These are phyloP conservation scores for Discostella stelligeroides DNA, from an alignment of 108 stramenopile species.

Conservation along the genomic window DNA sequence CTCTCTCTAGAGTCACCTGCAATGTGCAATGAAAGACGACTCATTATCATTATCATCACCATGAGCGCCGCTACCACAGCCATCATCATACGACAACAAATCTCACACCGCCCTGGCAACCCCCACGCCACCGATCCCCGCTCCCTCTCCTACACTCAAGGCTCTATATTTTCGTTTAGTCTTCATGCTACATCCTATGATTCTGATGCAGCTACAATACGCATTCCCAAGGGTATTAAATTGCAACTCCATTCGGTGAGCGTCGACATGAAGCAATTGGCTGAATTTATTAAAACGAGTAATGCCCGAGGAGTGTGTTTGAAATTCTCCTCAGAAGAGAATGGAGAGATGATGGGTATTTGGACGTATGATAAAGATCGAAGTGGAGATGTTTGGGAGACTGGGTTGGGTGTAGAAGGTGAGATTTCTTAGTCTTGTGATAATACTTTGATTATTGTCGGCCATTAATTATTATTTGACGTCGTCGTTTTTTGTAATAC, in stretches of 20 bases:
- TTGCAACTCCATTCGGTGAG: conserved; percentile 20
- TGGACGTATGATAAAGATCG: conserved; percentile 45
- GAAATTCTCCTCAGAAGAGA: conserved; percentile 50
- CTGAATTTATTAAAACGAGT: conserved; percentile 21
- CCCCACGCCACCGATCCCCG: conserved; percentile 33
- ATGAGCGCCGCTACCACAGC: not conserved
- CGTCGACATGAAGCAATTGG: conserved; percentile 29
- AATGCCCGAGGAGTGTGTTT: conserved; percentile 18
- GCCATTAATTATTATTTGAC: not conserved
- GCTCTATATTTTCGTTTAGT: conserved; percentile 43
- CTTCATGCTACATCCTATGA: conserved; percentile 44
- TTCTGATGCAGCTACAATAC: conserved; percentile 41
- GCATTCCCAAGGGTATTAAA: conserved; percentile 33
- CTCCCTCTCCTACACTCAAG: conserved; percentile 31
- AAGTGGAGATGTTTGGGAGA: conserved; percentile 32
- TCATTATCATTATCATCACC: no score
- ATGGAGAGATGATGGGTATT: conserved; percentile 41
- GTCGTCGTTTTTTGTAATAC: not conserved
- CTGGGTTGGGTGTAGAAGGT: conserved; percentile 44
- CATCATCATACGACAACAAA: conserved; percentile 38
- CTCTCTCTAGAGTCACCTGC: no score
- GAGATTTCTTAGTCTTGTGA: conserved; percentile 8
- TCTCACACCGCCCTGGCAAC: conserved; percentile 30
- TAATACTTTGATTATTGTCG: not conserved
- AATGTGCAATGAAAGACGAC: no score